Base-by-base conservation (phyloP, 192 early-diverging fungal species). In the Lunasporangiospora selenospora region DNA sequence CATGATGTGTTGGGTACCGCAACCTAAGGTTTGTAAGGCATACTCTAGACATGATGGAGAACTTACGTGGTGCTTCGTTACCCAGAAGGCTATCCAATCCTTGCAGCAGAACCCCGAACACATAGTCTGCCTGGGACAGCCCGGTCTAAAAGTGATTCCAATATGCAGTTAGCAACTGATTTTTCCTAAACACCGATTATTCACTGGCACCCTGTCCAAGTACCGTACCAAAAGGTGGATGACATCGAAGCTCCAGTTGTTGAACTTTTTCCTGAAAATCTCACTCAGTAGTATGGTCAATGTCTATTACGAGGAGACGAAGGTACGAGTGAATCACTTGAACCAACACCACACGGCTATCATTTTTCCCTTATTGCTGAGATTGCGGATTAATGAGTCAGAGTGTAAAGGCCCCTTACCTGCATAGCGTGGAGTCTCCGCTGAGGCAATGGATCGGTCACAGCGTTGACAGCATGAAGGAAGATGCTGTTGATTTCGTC, bases 231-330 rank as follows among this genome's bases (percentile, higher is more conserved):
- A 52, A 0, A 86, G 49, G 30, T 78, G 71, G 19, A 86, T 81
- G 26, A 86, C 81, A 61, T 81, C 80, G 58, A 79, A 81, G 42
- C 81, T 81, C 52, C 83, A 83, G 54, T 83, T 78, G 39, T 73
- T 66, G n/a, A 86, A 82, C 18, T 67, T 77, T 36, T 86, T 86
- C 2, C 75, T 56, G 54, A 86, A 86, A 16, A 86, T 69, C 38
- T 65, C 77, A 50, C 79, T 67, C 9, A 86, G 41, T 0, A 86
- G 42, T 26, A 75, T 49, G 1, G 65, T 75, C 26, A 79, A 27
- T 13, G 77, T 79, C 77, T 79, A 75, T 15, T 48, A n/a, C n/a
- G n/a, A n/a, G n/a, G n/a, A n/a, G n/a, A n/a, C n/a, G n/a, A n/a
- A n/a, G n/a, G n/a, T n/a, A n/a, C n/a, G n/a, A n/a, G n/a, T n/a